A percentile compares a stretch with the other conserved stretches of the same genome.
phyloP scores from a whole-genome alignment of 768 basidiomycete genomes.

The Suillus plorans region DNA sequence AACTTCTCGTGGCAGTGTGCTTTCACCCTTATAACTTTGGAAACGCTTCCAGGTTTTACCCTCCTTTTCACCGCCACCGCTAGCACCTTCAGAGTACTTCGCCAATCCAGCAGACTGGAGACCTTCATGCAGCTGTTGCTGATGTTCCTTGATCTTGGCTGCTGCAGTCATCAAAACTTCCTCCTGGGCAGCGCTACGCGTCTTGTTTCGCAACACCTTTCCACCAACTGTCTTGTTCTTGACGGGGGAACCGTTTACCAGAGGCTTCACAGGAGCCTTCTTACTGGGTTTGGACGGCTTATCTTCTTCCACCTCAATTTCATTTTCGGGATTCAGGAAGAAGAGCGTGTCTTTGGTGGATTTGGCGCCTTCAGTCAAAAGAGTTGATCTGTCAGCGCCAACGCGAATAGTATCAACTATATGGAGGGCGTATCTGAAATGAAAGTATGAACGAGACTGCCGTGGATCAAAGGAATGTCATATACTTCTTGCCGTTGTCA shows the following conservation, averaged over 20 bases:
- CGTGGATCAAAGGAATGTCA: slow-evolving; percentile 2
- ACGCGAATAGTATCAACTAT: slow-evolving; percentile 88
- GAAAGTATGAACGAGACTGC: not conserved
- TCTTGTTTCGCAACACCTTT: slow-evolving; percentile 89
- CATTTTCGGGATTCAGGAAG: slow-evolving; percentile 67
- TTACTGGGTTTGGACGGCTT: slow-evolving; percentile 55
- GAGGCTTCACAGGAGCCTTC: slow-evolving; percentile 49
- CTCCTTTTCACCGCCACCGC: slow-evolving; percentile 72
- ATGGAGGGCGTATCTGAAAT: slow-evolving; percentile 76
- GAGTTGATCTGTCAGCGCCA: slow-evolving; percentile 58
- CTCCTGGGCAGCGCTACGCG: slow-evolving; percentile 82
- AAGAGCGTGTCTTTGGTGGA: slow-evolving; percentile 86
- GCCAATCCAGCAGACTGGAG: slow-evolving; percentile 80
- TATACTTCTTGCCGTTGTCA: slow-evolving; percentile 73
- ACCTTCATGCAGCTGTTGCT: slow-evolving; percentile 73
- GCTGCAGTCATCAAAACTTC: slow-evolving; percentile 78
- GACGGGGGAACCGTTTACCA: slow-evolving; percentile 62
- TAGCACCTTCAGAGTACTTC: slow-evolving; percentile 81
- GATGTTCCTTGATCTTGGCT: slow-evolving; percentile 85
- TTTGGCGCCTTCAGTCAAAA: slow-evolving; percentile 84
- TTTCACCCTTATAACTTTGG: slow-evolving; percentile 96
- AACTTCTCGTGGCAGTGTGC: slow-evolving; percentile 80
- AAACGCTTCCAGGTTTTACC: slow-evolving; percentile 95
- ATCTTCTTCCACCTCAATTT: slow-evolving; percentile 50
- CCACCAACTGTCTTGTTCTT: slow-evolving; percentile 78